phyloP scores from a whole-genome alignment of 2,329 filamentous ascomycete genomes.

The Clarireedia paspali region DNA sequence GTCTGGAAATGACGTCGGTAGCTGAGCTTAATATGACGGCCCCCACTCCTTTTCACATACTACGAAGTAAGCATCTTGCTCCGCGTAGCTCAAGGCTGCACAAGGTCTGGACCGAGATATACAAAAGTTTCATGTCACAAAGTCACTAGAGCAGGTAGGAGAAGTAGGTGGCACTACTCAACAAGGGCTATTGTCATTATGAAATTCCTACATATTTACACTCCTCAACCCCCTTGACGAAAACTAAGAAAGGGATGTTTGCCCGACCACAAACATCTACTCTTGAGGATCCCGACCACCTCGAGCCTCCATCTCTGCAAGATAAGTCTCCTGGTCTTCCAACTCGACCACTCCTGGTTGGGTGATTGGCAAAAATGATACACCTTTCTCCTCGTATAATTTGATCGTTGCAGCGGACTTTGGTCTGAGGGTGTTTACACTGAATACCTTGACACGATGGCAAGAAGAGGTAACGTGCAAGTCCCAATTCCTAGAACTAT shows the following conservation, averaged over 20 bases:
- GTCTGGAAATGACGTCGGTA: constrained; percentile 3
- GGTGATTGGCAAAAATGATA: constrained; percentile 12
- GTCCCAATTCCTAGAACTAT: constrained; percentile 45
- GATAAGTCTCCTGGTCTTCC: constrained; percentile 6
- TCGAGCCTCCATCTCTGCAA: constrained; percentile 4
- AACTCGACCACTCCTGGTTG: constrained; percentile 8
- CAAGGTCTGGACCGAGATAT: too few species aligned
- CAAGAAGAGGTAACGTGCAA: constrained; percentile 57
- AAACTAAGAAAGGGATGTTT: background rate
- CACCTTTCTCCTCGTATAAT: constrained; percentile 10
- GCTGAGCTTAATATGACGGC: background rate
- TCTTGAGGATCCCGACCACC: constrained; percentile 7
- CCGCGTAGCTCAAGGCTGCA: too few species aligned
- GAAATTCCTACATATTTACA: background rate
- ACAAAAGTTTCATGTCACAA: too few species aligned
- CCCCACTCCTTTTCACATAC: background rate
- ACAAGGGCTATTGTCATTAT: too few species aligned
- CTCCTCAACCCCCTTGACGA: background rate
- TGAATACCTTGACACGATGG: constrained; percentile 55
- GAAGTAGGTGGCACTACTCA: too few species aligned
- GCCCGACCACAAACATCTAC: background rate
- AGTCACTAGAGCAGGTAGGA: too few species aligned
- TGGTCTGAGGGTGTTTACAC: constrained; percentile 44
- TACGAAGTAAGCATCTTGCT: too few species aligned
- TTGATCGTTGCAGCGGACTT: constrained; percentile 10